Evolutionary conservation across 2,329 filamentous ascomycete species (phyloP).

Genomic region (Aspergillus ruber): DNA sequence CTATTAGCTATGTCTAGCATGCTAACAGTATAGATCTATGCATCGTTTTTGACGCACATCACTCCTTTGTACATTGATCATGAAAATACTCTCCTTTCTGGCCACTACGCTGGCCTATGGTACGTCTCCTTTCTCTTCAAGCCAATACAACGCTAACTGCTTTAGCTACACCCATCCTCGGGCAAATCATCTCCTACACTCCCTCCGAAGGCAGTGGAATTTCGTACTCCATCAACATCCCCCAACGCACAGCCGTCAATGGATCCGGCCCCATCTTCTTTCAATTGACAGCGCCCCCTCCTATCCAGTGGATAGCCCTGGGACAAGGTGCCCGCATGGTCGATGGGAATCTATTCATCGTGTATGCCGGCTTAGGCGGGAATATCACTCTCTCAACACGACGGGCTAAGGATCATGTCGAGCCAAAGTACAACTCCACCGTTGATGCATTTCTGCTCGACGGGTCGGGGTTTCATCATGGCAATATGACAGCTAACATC

Average conservation of each 20-base stretch:
- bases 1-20: no score
- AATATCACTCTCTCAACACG: slow-evolving; percentile 56
- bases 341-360: slow-evolving; percentile 53
- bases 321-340: slow-evolving; percentile 52
- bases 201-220: slow-evolving; percentile 16
- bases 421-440: slow-evolving; percentile 38
- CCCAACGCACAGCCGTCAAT: slow-evolving; percentile 44
- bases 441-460: slow-evolving; percentile 46
- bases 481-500: slow-evolving; percentile 52
- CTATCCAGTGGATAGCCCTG: slow-evolving; percentile 49
- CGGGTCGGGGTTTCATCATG: slow-evolving; percentile 48
- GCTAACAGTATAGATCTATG: no score
- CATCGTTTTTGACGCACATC: no score
- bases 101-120: background rate
- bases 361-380: slow-evolving; percentile 48
- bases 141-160: background rate
- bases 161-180: slow-evolving; percentile 11
- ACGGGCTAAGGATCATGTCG: slow-evolving; percentile 36
- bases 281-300: slow-evolving; percentile 49
- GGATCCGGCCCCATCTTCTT: slow-evolving; percentile 53
- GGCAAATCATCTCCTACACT: slow-evolving; percentile 14
- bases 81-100: background rate
- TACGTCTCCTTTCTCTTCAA: background rate
- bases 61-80: background rate
- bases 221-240: slow-evolving; percentile 49